A percentile compares a stretch with the other conserved stretches of the same genome.
These are phyloP conservation scores for Casuarina cunninghamiana DNA, from an alignment of 306 rosid genomes.

Conservation along the genomic window DNA sequence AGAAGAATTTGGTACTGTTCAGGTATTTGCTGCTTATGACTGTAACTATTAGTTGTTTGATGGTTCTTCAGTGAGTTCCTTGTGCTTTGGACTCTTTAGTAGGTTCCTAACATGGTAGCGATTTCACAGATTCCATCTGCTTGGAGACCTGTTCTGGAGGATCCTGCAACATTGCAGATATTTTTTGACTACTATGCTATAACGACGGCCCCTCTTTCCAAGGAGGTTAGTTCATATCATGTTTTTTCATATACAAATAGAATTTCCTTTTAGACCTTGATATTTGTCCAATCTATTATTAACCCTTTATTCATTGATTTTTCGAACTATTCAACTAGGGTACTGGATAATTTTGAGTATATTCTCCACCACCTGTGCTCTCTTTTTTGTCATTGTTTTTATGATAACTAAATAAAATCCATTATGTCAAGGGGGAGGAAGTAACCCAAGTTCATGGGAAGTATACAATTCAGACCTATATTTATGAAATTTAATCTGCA, in stretches of 20 bases:
- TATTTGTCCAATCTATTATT: background rate
- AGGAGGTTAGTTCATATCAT: slow-evolving; percentile 71
- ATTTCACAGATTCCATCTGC: slow-evolving; percentile 83
- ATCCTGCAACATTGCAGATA: slow-evolving; percentile 82
- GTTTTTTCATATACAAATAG: slow-evolving; percentile 5
- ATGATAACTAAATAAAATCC: background rate
- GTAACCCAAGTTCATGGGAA: background rate
- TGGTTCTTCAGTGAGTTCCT: slow-evolving; percentile 22
- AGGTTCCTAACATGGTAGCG: slow-evolving; percentile 31
- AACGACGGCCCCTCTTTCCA: slow-evolving; percentile 90
- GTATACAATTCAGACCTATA: background rate
- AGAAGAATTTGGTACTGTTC: slow-evolving; percentile 98
- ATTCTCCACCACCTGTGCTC: background rate
- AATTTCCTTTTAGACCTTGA: background rate
- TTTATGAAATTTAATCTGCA: no score
- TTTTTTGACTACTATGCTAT: slow-evolving; percentile 91
- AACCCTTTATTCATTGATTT: background rate
- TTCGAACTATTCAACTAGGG: no score
- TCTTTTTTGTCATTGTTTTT: background rate
- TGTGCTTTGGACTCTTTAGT: slow-evolving; percentile 21
- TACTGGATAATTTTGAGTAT: no score
- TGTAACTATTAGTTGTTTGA: slow-evolving; percentile 17
- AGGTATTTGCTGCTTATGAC: slow-evolving; percentile 50
- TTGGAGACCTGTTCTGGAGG: slow-evolving; percentile 94
- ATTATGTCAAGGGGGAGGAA: background rate